A percentile compares a stretch with the other conserved stretches of the same genome.
phyloP scores from a whole-genome alignment of 495 filamentous ascomycete species.

The Podospora pseudoanserina region DNA sequence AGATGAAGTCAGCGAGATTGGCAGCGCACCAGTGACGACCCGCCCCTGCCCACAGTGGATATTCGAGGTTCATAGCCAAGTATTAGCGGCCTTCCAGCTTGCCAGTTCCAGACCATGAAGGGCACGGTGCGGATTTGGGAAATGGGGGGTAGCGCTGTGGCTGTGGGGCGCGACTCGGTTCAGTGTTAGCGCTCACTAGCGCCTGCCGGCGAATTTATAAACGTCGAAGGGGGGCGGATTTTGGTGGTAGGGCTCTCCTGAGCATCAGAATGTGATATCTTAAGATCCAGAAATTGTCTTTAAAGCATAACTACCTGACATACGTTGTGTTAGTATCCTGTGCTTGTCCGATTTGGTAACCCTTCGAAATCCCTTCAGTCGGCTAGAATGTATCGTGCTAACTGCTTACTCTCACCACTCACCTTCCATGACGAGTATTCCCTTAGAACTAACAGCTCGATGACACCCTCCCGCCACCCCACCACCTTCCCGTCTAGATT shows the following conservation, averaged over 20 bases:
- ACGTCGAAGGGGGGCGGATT: not conserved
- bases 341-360: not conserved
- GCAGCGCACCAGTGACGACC: constrained; percentile 16
- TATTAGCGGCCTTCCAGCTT: not conserved
- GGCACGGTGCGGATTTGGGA: not conserved
- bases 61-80: not conserved
- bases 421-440: not conserved
- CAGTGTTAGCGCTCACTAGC: not conserved
- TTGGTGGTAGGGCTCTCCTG: not conserved
- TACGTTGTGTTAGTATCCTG: not conserved
- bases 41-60: not conserved
- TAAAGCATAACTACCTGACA: not conserved
- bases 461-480: not conserved
- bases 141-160: not conserved
- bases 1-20: constrained; percentile 33
- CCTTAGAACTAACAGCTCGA: not conserved
- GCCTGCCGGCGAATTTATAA: not conserved
- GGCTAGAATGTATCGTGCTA: no score
- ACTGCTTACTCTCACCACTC: not conserved
- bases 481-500: not conserved
- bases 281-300: not conserved
- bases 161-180: not conserved
- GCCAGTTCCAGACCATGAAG: not conserved
- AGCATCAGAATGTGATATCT: not conserved
- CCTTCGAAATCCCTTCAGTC: no score